A percentile compares a stretch with the other conserved stretches of the same genome.
Evolutionary conservation across 1,284 basidiomycete species (phyloP).

Genomic region (Hemileia vastatrix): DNA sequence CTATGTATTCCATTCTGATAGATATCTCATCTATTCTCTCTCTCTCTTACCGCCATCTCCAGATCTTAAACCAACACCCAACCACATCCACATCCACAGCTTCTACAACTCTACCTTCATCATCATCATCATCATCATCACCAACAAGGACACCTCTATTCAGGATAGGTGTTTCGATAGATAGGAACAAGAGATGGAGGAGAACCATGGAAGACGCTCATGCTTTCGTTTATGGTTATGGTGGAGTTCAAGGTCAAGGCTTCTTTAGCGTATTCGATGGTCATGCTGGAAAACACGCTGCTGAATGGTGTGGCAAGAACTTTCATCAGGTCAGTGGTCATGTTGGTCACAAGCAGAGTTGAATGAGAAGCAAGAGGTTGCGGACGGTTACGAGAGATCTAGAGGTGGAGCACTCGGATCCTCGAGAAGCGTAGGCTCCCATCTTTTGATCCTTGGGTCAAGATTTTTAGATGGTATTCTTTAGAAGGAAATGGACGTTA

Average conservation of each 20-base stretch:
- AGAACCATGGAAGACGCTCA: slow-evolving; percentile 43
- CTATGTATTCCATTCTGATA: not conserved
- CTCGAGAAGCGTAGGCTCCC: too few species aligned
- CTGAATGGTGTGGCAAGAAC: slow-evolving; percentile 41
- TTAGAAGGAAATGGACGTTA: too few species aligned
- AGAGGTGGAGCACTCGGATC: too few species aligned
- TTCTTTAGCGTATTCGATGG: slow-evolving; percentile 42
- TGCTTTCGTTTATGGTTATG: slow-evolving; percentile 37
- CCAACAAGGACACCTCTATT: slow-evolving; percentile 24
- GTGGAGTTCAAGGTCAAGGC: slow-evolving; percentile 36
- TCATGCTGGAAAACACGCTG: too few species aligned
- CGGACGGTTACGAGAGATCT: too few species aligned
- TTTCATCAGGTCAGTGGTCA: slow-evolving; percentile 32
- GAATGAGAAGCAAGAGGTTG: not conserved
- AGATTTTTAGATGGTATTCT: too few species aligned
- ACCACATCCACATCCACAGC: not conserved
- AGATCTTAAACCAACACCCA: slow-evolving; percentile 21
- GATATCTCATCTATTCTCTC: not conserved
- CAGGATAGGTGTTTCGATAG: slow-evolving; percentile 37
- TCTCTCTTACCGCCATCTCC: slow-evolving; percentile 1
- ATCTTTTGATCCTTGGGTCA: too few species aligned
- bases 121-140: not conserved
- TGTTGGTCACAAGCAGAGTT: not conserved
- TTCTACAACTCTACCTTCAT: not conserved
- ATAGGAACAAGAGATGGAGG: slow-evolving; percentile 40